phyloP scores from a whole-genome alignment of 148 eudicot genomes.

The Silene uniflora region DNA sequence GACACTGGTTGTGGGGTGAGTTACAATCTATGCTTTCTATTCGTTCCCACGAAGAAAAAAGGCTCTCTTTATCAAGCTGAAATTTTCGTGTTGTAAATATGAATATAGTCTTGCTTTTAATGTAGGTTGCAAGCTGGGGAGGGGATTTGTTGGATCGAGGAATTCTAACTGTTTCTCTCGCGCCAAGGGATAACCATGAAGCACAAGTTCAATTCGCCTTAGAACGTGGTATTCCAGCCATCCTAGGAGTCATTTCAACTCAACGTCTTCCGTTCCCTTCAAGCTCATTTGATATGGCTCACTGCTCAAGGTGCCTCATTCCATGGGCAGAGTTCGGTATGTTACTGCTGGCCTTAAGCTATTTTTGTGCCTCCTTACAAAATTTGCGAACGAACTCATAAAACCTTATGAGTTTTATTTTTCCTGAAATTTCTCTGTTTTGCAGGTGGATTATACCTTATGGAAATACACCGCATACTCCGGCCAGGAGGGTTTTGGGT shows the following conservation, averaged over 20 bases:
- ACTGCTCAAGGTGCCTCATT: conserved; percentile 92
- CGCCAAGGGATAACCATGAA: conserved; percentile 90
- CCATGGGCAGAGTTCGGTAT: conserved; percentile 95
- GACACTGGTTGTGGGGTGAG: conserved; percentile 99
- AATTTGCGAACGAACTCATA: too few species aligned
- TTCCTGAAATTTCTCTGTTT: neutral
- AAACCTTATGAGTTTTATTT: neutral
- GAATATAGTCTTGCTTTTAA: neutral
- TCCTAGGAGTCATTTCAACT: conserved; percentile 72
- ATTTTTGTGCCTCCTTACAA: too few species aligned
- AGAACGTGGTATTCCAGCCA: conserved; percentile 91
- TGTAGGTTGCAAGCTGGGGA: conserved; percentile 96
- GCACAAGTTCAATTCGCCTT: conserved; percentile 95
- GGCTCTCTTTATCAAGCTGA: neutral
- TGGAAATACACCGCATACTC: conserved; percentile 86
- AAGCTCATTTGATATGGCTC: conserved; percentile 91
- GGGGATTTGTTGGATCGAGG: conserved; percentile 85
- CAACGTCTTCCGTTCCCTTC: conserved; percentile 92
- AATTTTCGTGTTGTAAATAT: neutral
- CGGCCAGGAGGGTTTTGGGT: conserved; percentile 98
- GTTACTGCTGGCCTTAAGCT: neutral
- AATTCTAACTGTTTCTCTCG: conserved; percentile 71
- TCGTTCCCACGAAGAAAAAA: neutral
- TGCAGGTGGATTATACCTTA: conserved; percentile 85
- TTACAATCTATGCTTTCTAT: conserved; percentile 7